Evolutionary conservation across 2,329 filamentous ascomycete species (phyloP).

Genomic region (Cladophialophora immunda): DNA sequence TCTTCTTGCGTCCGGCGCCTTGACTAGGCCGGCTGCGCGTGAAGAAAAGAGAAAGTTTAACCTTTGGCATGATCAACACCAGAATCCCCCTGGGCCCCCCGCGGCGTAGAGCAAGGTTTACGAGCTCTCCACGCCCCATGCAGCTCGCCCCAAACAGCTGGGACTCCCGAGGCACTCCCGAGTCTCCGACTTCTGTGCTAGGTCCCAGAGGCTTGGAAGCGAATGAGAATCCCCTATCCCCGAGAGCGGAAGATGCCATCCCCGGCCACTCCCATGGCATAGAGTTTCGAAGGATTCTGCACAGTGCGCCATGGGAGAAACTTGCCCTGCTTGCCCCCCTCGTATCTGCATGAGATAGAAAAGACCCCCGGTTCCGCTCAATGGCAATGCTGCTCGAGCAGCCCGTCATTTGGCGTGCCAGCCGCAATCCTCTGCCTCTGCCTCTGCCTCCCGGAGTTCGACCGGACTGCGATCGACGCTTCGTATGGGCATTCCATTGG

Average conservation of each 20-base stretch:
- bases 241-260: background rate
- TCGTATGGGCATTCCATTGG: background rate
- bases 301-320: background rate
- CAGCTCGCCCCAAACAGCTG: background rate
- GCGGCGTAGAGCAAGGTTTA: background rate
- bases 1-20: too few relatives aligned
- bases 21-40: too few relatives aligned
- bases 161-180: background rate
- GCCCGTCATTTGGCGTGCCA: background rate
- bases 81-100: background rate
- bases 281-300: background rate
- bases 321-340: background rate
- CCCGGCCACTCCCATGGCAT: background rate
- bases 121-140: background rate
- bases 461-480: background rate
- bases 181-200: background rate
- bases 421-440: background rate
- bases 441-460: background rate
- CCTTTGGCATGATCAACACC: too few relatives aligned
- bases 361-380: background rate
- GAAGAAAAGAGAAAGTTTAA: background rate
- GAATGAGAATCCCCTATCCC: background rate
- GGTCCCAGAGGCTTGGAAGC: constrained; percentile 1
- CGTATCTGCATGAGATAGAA: background rate
- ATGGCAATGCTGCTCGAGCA: background rate